Evolutionary conservation across 192 early-diverging fungal genomes (phyloP).

Genomic region (Linnemannia zychae): DNA sequence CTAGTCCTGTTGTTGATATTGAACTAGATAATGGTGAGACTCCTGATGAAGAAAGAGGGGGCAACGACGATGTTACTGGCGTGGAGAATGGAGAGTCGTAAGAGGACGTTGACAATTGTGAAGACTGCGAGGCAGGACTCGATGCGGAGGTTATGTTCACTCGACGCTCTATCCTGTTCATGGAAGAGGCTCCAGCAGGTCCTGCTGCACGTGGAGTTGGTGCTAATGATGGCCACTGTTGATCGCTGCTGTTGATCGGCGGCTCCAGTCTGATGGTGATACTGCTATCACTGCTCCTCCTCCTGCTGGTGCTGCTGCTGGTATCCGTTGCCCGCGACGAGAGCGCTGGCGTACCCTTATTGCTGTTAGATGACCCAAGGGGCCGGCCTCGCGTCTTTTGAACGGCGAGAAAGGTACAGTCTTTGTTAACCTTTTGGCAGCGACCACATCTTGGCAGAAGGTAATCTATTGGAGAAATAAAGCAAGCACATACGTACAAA

Average conservation of each 20-base stretch:
- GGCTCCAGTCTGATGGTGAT: neutral
- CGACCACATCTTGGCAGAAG: neutral
- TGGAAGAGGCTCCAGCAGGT: neutral
- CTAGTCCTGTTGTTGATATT: neutral
- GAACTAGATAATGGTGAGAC: neutral
- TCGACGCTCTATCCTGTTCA: neutral
- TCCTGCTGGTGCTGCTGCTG: neutral
- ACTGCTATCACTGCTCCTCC: neutral
- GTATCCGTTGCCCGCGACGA: neutral
- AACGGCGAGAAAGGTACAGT: neutral
- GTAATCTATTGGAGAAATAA: neutral
- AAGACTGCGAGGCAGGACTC: neutral
- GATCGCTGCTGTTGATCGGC: neutral
- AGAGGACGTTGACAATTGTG: neutral
- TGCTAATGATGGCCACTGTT: neutral
- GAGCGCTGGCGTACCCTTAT: neutral
- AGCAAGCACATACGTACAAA: too few species aligned
- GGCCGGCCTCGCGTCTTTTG: neutral
- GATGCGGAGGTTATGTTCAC: neutral
- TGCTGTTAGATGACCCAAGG: neutral
- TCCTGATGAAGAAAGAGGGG: neutral
- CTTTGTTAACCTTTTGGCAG: neutral
- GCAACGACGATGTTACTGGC: neutral
- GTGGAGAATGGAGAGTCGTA: neutral
- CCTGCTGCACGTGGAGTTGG: neutral